Base-by-base conservation (phyloP, 768 basidiomycete species). In the Amanita rubescens region DNA sequence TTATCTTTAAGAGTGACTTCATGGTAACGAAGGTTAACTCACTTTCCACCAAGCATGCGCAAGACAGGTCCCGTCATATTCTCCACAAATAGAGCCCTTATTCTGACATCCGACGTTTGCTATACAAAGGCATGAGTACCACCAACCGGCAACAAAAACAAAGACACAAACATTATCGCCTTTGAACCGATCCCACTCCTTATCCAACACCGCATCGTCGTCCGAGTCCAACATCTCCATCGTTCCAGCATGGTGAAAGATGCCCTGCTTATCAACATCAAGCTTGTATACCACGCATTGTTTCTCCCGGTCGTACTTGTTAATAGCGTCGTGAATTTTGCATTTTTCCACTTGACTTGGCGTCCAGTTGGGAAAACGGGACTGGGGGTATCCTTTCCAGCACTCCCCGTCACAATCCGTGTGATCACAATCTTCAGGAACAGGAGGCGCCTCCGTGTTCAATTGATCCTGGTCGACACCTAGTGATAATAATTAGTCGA, bases 21-120 rank as follows among this genome's bases (percentile, higher is more conserved):
- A 4, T n/a, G 20, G 20, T n/a, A 15, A 46, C 4, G 8, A 35
- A 25, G 41, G 44, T 12, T 12, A 4, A 9, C 70, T 49, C 56
- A 81, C 82, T 62, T 79, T 37, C 76, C 69, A 10, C 83, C 83
- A 8, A 85, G 65, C 79, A 84, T 84, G 62, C 80, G 76, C 35
- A 83, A 55, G 11, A 80, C 72, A 12, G 77, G 73, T 5, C 76
- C 74, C 0, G 75, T 74, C 63, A 83, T 62, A 54, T 75, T 71
- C 47, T 81, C 74, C 1, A 83, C 67, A 57, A 83, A 84, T 5
- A 82, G 33, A 0, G 73, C 74, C 20, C 79, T 70, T n/a, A 80
- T 71, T 20, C 80, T 71, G 72, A 71, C 41, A 70, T 63, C 69
- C 8, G 15, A n/a, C 4, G 73, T 5, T 20, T 24, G 37, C 54